These are phyloP conservation scores for Sporothrix dimorphospora DNA, from an alignment of 2,329 filamentous ascomycete genomes.

Conservation along the genomic window DNA sequence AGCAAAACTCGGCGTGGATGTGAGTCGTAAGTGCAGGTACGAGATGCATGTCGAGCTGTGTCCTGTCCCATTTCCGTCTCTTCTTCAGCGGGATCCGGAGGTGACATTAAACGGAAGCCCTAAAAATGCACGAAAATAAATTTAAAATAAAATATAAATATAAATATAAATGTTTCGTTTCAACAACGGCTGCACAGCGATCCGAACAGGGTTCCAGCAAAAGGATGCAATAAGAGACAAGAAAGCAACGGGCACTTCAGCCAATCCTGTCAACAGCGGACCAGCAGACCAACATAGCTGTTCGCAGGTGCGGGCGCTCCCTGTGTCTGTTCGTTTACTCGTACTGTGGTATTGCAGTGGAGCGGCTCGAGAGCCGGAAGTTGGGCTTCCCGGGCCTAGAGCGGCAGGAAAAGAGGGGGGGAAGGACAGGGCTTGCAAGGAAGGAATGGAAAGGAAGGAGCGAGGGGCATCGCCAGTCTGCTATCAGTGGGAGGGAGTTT, in stretches of 20 bases:
- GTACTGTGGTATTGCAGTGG: neutral
- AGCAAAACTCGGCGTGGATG: neutral
- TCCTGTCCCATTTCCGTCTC: neutral
- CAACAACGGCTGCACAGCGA: constrained; percentile 13
- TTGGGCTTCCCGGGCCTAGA: constrained; percentile 18
- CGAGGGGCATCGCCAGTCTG: neutral
- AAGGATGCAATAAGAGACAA: constrained; percentile 25
- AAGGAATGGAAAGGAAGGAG: neutral
- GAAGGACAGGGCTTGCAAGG: neutral
- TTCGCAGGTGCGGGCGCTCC: neutral
- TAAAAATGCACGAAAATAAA: neutral
- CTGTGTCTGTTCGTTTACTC: neutral
- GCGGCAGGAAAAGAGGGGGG: constrained; percentile 8
- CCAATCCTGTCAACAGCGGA: neutral
- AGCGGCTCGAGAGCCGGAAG: constrained; percentile 23
- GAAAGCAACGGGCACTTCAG: neutral
- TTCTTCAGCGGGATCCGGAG: neutral
- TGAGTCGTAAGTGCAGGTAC: neutral
- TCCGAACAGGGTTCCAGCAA: constrained; percentile 5
- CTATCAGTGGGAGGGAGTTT: neutral
- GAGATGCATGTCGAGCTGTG: too few relatives aligned
- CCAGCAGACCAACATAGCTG: neutral
- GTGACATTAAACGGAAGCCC: neutral
- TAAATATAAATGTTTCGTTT: constrained; percentile 18
- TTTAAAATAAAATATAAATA: neutral